Evolutionary conservation across 2,329 filamentous ascomycete genomes (phyloP), one percentile per base, ranked within the genome.

Genomic region (Colletotrichum sp.): DNA sequence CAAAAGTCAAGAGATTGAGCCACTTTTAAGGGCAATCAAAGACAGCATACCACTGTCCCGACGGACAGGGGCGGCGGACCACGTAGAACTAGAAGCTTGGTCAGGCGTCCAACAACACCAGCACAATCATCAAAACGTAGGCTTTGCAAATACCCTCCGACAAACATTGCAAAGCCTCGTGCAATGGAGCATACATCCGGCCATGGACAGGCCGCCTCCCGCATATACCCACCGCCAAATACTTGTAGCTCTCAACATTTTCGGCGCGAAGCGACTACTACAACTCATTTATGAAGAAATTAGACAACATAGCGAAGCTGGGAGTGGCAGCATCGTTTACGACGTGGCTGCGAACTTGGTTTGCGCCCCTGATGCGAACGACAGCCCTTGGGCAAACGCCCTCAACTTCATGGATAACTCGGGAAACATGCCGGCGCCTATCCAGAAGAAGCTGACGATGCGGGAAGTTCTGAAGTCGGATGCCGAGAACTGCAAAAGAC

Each of bases 191-290:
- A 83, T 91, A 51, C 87, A 91, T 65, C 87, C 90, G 0, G 84
- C 84, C 6, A 82, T 88, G 43, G 90, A 88, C 71, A 84, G 85
- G 36, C 89, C 89, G 84, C 90, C 90, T 2, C 87, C 93, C 0
- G 87, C 89, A 13, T 96, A 96, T 80, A 94, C 93, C 0, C 93
- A 95, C 79, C 90, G 92, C 6, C 92, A 94, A 76, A 84, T 95
- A 4, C 87, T 94, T 11, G 87, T 89, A 0, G 90, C 89, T 0
- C 82, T 90, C 43, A 88, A 89, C 69, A 85, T 94, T 36, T 83
- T 93, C 1, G 93, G 93, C 1, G 89, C 92, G 0, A 89, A 86
- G 72, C 86, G 87, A 6, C 83, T 94, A 0, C 82, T 96, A 1
- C 82, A 87, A 3, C 83, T 91, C 8, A 89, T 96, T 27, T 79